Conservation (phyloP, 108 stramenopile genomes). For the Discostella pseudostelligera region DNA sequence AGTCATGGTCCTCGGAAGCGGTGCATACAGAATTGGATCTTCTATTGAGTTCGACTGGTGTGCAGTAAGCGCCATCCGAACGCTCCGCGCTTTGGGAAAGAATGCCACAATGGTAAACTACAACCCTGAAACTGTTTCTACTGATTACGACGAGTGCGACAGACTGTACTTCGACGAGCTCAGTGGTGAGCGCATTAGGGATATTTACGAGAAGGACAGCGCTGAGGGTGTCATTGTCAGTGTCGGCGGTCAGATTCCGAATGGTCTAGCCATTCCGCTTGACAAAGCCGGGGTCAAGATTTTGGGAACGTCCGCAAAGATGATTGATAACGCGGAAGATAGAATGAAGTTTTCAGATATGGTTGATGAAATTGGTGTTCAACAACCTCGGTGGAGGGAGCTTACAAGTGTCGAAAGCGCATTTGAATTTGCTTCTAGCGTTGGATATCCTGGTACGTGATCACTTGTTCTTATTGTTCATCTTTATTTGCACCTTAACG, state of each 20-base stretch:
- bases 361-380: slow-evolving; percentile 95
- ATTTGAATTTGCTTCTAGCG: slow-evolving; percentile 86
- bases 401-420: slow-evolving; percentile 86
- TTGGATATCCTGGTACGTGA: slow-evolving; percentile 74
- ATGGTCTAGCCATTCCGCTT: slow-evolving; percentile 93
- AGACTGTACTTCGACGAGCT: slow-evolving; percentile 98
- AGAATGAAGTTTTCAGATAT: slow-evolving; percentile 94
- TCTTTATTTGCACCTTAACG: slow-evolving; percentile 14
- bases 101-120: slow-evolving; percentile 96
- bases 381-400: slow-evolving; percentile 96
- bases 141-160: slow-evolving; percentile 99
- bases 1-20: slow-evolving; percentile 95
- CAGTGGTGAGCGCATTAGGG: slow-evolving; percentile 90
- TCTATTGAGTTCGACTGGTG: slow-evolving; percentile 99
- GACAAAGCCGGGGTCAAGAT: slow-evolving; percentile 90
- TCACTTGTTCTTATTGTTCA: background rate
- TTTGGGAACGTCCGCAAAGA: slow-evolving; percentile 89
- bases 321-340: slow-evolving; percentile 99
- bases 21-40: slow-evolving; percentile 97
- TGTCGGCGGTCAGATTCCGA: slow-evolving; percentile 96
- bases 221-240: slow-evolving; percentile 88
- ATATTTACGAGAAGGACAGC: slow-evolving; percentile 92
- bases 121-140: slow-evolving; percentile 99
- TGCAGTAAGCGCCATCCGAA: slow-evolving; percentile 93
- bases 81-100: slow-evolving; percentile 88